Base-by-base conservation (phyloP, 192 early-diverging fungal genomes). In the Entrophospora sp. region DNA sequence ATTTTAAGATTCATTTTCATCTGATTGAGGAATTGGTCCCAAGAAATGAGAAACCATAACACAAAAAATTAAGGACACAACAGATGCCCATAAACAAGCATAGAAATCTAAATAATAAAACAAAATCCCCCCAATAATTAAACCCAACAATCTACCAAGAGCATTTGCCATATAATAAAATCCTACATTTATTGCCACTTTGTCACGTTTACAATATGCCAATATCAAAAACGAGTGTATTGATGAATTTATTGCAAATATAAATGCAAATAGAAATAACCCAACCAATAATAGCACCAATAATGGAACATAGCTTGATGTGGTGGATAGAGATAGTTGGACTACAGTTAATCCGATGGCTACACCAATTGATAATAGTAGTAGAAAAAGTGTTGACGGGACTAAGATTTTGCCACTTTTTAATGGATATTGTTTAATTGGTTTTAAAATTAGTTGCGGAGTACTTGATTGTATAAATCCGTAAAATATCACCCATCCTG, bases 401-500 rank as follows among this genome's bases (percentile, higher is more conserved):
- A 65, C 63, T 0, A 65, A 31, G 22, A 53, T 24, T 30, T 24
- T 28, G 7, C 49, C 64, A 20, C 16, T 20, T 31, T 16, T 66
- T 40, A 66, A 12, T 18, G 64, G 64, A 48, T 66, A 66, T 36
- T 37, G 14, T 49, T 27, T 8, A 53, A 37, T 34, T 31, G 64
- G 64, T 52, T 55, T 51, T 66, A 66, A 27, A 40, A 79, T 69
- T 13, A 62, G 46, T 27, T 58, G 30, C 20, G 78, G 78, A 20
- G 78, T 75, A 3, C 70, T 45, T 22, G 73, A 72, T 65, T 79
- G 78, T 13, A 79, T 61, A 8, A 60, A 62, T 4, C 78, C 78
- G 48, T 79, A 79, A 22, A 75, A 51, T 6, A 79, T 73, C 24
- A 79, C 65, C 78, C 78, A 79, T 9, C 46, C 72, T 6, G 78